Percentiles rank a stretch among this genome's conserved stretches.
Evolutionary conservation across 2,329 filamentous ascomycete genomes (phyloP).

Genomic region (Dactylellina sp.): DNA sequence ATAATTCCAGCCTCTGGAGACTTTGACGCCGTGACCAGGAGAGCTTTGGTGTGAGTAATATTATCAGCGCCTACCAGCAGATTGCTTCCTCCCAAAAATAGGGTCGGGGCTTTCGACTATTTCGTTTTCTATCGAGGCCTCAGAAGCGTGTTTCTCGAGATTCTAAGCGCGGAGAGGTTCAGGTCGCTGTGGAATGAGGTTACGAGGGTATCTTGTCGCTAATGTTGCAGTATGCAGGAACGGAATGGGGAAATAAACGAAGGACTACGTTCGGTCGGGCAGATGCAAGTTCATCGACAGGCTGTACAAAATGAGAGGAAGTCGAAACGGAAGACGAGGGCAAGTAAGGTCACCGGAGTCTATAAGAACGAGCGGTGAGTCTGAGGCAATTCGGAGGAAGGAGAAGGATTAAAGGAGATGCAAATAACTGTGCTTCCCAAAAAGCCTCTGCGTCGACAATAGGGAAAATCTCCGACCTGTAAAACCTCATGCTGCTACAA

Average conservation of each 20-base stretch:
- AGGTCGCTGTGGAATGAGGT: constrained; percentile 17
- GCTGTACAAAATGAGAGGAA: not conserved
- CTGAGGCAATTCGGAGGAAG: not conserved
- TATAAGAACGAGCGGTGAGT: no score
- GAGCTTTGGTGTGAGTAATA: constrained; percentile 29
- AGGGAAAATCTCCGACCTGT: constrained; percentile 56
- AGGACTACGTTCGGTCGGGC: constrained; percentile 53
- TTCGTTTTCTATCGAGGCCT: constrained; percentile 17
- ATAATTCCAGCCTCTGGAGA: constrained; percentile 25
- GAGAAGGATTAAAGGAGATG: constrained; percentile 14
- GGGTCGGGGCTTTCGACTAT: constrained; percentile 6
- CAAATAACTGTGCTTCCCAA: constrained; percentile 29
- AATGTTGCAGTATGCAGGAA: constrained; percentile 44
- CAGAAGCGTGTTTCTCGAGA: constrained; percentile 23
- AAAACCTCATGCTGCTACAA: constrained; percentile 28
- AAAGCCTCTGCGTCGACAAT: constrained; percentile 52
- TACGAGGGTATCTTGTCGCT: constrained; percentile 37
- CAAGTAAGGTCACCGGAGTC: no score
- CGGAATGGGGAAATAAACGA: constrained; percentile 46
- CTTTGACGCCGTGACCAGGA: constrained; percentile 38
- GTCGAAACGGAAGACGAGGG: constrained; percentile 36
- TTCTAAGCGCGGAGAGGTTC: constrained; percentile 45
- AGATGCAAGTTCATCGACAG: constrained; percentile 41
- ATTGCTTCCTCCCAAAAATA: constrained; percentile 52
- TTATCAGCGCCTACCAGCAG: constrained; percentile 53